phyloP scores from a whole-genome alignment of 768 basidiomycete species.

The Stropharia rugosoannulata region DNA sequence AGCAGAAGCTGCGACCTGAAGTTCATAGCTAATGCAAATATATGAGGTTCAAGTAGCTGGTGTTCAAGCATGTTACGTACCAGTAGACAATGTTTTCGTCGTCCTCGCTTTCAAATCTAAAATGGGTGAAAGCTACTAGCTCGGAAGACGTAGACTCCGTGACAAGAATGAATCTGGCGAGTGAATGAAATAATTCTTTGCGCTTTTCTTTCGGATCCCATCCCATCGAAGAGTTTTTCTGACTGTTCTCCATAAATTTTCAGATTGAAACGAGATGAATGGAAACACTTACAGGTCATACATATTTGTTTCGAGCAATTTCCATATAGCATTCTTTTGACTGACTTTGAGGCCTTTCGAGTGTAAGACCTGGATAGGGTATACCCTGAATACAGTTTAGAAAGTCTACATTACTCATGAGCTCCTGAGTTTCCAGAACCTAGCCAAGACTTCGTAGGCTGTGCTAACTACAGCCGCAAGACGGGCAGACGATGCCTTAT shows the following conservation, averaged over 20 bases:
- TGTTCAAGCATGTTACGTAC: constrained; percentile 31
- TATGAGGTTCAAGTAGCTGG: neutral
- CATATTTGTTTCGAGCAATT: constrained; percentile 60
- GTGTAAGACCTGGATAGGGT: constrained; percentile 15
- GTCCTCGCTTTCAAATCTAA: constrained; percentile 75
- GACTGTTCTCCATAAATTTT: constrained; percentile 33
- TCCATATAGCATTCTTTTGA: constrained; percentile 50
- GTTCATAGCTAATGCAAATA: constrained; percentile 59
- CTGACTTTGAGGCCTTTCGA: constrained; percentile 26
- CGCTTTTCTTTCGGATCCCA: constrained; percentile 60
- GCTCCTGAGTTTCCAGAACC: constrained; percentile 2
- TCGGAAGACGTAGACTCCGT: constrained; percentile 13
- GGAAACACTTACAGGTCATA: constrained; percentile 32
- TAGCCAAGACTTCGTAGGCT: constrained; percentile 12
- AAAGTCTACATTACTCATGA: neutral
- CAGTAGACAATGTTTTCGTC: constrained; percentile 66
- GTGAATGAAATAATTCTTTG: constrained; percentile 56
- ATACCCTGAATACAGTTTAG: constrained; percentile 8
- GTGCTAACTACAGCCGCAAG: constrained; percentile 15
- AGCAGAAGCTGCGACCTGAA: constrained; percentile 52
- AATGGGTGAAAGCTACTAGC: constrained; percentile 49
- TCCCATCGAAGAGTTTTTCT: constrained; percentile 56
- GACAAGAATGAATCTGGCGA: constrained; percentile 62
- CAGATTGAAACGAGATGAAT: neutral
- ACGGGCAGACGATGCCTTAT: constrained; percentile 17